Percentiles rank a stretch among this genome's conserved stretches.
These are phyloP conservation scores for Eucommia ulmoides DNA, from an alignment of 257 asterid genomes.

Conservation along the genomic window DNA sequence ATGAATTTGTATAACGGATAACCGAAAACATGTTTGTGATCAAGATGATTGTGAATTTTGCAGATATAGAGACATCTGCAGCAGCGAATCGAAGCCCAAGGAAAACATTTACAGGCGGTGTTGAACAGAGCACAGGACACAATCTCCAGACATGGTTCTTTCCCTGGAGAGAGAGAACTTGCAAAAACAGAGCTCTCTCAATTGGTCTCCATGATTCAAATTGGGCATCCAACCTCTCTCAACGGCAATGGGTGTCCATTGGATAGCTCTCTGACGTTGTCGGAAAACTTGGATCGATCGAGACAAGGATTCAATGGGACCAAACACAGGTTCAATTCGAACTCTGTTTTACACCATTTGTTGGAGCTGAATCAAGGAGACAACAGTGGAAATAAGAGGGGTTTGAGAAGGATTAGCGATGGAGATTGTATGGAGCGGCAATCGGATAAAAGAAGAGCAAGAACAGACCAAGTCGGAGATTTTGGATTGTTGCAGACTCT, in stretches of 20 bases:
- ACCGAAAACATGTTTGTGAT: too few species aligned
- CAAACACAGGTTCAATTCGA: too few species aligned
- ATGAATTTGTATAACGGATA: too few species aligned
- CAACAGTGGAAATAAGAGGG: conserved; percentile 31
- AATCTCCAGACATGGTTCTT: conserved; percentile 45
- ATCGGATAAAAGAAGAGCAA: conserved; percentile 15
- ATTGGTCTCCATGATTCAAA: conserved; percentile 57
- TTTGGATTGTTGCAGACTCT: conserved; percentile 15
- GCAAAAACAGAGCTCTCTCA: conserved; percentile 74
- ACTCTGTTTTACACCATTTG: conserved; percentile 26
- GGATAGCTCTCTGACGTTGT: conserved; percentile 71
- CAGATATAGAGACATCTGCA: conserved; percentile 87
- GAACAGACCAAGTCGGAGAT: too few species aligned
- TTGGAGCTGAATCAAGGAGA: conserved; percentile 52
- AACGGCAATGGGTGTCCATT: conserved; percentile 30
- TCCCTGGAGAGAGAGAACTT: conserved; percentile 43
- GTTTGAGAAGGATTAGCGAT: conserved; percentile 9
- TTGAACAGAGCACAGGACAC: conserved; percentile 74
- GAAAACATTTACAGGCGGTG: conserved; percentile 79
- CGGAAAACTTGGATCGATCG: conserved; percentile 39
- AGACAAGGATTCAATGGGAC: too few species aligned
- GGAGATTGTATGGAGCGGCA: conserved; percentile 14
- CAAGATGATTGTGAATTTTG: too few species aligned
- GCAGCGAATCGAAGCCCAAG: conserved; percentile 86
- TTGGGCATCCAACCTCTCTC: conserved; percentile 39